A percentile compares a stretch with the other conserved stretches of the same genome.
These are phyloP conservation scores for Leucosporidium creatinivorum DNA, from an alignment of 768 basidiomycete genomes.

Conservation along the genomic window DNA sequence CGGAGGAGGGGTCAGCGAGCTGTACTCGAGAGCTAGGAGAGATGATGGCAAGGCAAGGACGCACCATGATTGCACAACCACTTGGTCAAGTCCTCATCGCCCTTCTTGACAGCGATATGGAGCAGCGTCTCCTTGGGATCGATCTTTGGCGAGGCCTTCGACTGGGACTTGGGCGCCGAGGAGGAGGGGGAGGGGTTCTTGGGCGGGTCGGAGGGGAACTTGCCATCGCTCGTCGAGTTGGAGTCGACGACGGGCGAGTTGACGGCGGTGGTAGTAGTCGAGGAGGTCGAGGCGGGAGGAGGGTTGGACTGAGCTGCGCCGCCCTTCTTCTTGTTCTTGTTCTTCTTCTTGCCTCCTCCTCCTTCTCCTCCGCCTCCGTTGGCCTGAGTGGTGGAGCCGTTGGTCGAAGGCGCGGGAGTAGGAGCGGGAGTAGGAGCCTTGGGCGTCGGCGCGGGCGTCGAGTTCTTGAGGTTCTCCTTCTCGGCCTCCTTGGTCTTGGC, in stretches of 20 bases:
- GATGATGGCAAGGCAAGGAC: conserved; percentile 36
- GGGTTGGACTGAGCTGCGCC: not conserved
- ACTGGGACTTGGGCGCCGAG: too few relatives aligned
- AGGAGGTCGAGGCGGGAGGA: not conserved
- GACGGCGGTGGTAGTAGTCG: not conserved
- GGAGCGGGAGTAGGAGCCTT: too few relatives aligned
- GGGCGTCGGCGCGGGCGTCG: too few relatives aligned
- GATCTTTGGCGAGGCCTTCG: not conserved
- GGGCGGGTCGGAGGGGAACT: not conserved
- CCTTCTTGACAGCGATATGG: not conserved
- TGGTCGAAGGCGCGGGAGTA: not conserved
- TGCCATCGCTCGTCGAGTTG: too few relatives aligned
- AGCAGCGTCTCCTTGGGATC: conserved; percentile 1
- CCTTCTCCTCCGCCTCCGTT: not conserved
- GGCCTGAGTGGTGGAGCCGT: not conserved
- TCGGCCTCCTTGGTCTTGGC: not conserved
- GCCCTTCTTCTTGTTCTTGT: conserved; percentile 42
- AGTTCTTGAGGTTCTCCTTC: not conserved
- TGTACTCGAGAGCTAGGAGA: conserved; percentile 1
- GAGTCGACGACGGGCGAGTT: not conserved
- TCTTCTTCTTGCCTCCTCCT: not conserved
- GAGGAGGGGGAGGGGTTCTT: too few relatives aligned
- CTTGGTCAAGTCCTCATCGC: conserved; percentile 52
- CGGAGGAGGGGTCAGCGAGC: not conserved
- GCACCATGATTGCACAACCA: conserved; percentile 69